phyloP scores from a whole-genome alignment of 2,329 filamentous ascomycete species.

The Sordariomycetes sp. region DNA sequence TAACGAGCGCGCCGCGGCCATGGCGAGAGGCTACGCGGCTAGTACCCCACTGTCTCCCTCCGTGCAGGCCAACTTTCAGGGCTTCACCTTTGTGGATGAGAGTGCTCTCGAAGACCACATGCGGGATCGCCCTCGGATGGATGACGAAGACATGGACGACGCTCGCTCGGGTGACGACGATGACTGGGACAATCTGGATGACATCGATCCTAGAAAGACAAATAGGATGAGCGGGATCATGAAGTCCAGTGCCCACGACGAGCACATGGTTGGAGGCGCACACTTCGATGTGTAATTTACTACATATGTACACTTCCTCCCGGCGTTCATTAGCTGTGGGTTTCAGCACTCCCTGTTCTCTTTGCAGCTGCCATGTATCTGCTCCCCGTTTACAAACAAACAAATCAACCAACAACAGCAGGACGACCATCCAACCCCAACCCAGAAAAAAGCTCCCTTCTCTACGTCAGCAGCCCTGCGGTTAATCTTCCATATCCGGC shows the following conservation, averaged over 20 bases:
- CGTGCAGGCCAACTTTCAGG: conserved; percentile 96
- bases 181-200: conserved; percentile 51
- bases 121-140: conserved; percentile 36
- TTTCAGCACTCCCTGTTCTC: neutral
- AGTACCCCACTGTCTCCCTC: conserved; percentile 90
- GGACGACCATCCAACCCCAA: no score
- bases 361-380: neutral
- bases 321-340: neutral
- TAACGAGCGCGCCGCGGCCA: conserved; percentile 80
- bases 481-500: no score
- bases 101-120: conserved; percentile 87
- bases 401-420: conserved; percentile 2
- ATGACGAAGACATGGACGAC: conserved; percentile 55
- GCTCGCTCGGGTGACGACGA: conserved; percentile 32
- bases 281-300: conserved; percentile 52
- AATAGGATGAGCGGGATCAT: conserved; percentile 59
- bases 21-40: conserved; percentile 77
- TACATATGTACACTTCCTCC: neutral
- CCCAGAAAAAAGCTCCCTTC: no score
- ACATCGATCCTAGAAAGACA: conserved; percentile 38
- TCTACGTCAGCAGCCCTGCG: no score
- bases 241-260: conserved; percentile 47
- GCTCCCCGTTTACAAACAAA: neutral
- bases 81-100: conserved; percentile 98
- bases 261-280: conserved; percentile 52